Evolutionary conservation across 2,329 filamentous ascomycete genomes (phyloP), one percentile per base, ranked within the genome.

Genomic region (Epichloe scottii): DNA sequence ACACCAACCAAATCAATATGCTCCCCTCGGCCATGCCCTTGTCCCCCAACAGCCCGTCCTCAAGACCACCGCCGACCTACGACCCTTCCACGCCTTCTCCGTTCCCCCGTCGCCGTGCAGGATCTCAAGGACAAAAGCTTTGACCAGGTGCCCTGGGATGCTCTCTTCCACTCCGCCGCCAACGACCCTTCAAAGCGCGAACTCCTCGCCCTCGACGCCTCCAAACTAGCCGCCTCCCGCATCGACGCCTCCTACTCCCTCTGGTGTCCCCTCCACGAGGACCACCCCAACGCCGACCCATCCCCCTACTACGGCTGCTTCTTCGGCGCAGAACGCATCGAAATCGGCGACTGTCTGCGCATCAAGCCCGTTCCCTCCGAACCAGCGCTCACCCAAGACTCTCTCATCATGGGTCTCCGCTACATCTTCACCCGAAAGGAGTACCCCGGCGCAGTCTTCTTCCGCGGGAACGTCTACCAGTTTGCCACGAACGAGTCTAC

Each of bases 1-100:
- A 55, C n/a, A 59, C 55, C 4, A 57, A 60, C 8, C 59, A 61
- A 46, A 61, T 68, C 41, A 65, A 68, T 50, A 58, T 74, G 34
- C 64, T 71, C n/a, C 71, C 70, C 17, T 71, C 35, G 67, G 66
- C 8, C 68, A 72, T 51, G 62, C 60, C 33, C 52, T 66, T 6
- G 65, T 71, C 5, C 65, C 59, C 17, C 66, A 72, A 44, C 62
- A 64, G 30, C 62, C 65, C 19, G 65, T 73, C 5, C 55, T 59
- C 35, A 75, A 73, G 53, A 46, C 58, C 0, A 66, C 70, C 44
- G 58, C 56, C 4, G 71, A 74, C 17, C 66, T 76, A 56, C 68
- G 74, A 3, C 74, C 74, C 1, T 77, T 76, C 55, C 66, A 75
- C 39, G 73, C 74, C 11, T 77, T 75, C 52, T 75, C 71, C 11